Evolutionary conservation across 768 basidiomycete species (phyloP), one percentile per base, ranked within the genome.

Genomic region (Panaeolus papilionaceus): DNA sequence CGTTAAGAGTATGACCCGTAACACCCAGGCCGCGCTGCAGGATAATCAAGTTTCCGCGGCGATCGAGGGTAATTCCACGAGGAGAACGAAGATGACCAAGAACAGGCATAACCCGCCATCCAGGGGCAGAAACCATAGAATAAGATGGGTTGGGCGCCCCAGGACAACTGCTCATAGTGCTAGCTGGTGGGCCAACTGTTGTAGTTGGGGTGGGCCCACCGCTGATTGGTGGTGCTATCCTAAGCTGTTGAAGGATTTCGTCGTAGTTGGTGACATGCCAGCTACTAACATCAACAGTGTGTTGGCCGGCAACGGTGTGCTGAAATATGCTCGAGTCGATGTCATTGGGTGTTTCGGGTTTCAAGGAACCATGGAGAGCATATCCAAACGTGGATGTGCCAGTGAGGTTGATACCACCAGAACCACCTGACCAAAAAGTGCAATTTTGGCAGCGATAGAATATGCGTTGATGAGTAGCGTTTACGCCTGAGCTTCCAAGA

Each of bases 381-480:
- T 54, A 67, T 14, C 69, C 68, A 33, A 69, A 64, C 4, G 38
- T 7, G 33, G 64, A 37, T 18, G 39, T 64, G 16, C 66, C 39
- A 58, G 64, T 69, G 11, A 62, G 61, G 16, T 63, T 42, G 42
- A 69, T 64, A 23, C 69, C 44, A 16, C 58, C 58, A 11, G 69
- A 39, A 8, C 69, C 69, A 47, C 45, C 45, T 1, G 45, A 16
- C 69, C 69, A 69, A n/a, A 49, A 10, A 10, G 69, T 69, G 45
- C 69, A 69, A 42, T 67, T 69, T 58, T 69, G 61, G 39, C 69
- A 69, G 16, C 66, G 66, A 49, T 64, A 67, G 44, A 65, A 47
- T 44, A 69, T 69, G 5, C 66, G 62, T 38, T 69, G 69, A 45
- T 69, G 63, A 26, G 69, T 67, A n/a, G 54, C 66, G 37, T 67